These are phyloP conservation scores for Herpotrichia juniperi DNA, from an alignment of 2,329 filamentous ascomycete genomes.

Conservation along the genomic window DNA sequence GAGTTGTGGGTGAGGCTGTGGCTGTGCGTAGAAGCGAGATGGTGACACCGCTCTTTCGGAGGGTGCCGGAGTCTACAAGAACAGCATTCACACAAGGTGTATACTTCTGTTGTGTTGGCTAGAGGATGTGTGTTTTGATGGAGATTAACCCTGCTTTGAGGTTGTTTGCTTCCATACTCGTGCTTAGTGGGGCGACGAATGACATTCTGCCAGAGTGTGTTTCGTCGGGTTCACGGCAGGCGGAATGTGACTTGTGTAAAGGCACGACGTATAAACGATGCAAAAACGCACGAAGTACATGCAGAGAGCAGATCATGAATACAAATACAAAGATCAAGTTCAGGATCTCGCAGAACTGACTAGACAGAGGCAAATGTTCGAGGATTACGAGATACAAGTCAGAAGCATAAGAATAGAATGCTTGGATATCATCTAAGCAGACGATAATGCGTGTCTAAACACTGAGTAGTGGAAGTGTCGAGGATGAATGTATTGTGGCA, in stretches of 20 bases:
- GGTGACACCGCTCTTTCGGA: conserved; percentile 28
- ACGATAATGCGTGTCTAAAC: too few relatives aligned
- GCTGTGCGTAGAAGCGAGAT: conserved; percentile 19
- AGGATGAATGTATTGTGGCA: not conserved
- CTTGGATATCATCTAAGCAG: too few relatives aligned
- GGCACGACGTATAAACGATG: not conserved
- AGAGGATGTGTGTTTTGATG: not conserved
- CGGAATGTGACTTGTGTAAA: too few relatives aligned
- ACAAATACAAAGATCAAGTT: too few relatives aligned
- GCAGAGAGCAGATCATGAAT: too few relatives aligned
- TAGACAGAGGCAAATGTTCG: too few relatives aligned
- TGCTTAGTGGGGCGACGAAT: too few relatives aligned
- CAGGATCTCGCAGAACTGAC: too few relatives aligned
- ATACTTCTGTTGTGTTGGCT: not conserved
- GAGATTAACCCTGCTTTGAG: not conserved
- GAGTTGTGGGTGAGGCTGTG: conserved; percentile 17
- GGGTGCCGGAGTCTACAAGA: conserved; percentile 18
- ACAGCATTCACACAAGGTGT: too few relatives aligned
- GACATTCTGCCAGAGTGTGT: not conserved
- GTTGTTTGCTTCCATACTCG: conserved; percentile 1
- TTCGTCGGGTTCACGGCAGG: not conserved
- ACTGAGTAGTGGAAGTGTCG: too few relatives aligned
- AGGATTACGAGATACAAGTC: too few relatives aligned
- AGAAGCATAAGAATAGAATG: too few relatives aligned
- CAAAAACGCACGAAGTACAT: not conserved